Conservation (phyloP, 2,329 filamentous ascomycete species). For the Colletotrichum caudatum region DNA sequence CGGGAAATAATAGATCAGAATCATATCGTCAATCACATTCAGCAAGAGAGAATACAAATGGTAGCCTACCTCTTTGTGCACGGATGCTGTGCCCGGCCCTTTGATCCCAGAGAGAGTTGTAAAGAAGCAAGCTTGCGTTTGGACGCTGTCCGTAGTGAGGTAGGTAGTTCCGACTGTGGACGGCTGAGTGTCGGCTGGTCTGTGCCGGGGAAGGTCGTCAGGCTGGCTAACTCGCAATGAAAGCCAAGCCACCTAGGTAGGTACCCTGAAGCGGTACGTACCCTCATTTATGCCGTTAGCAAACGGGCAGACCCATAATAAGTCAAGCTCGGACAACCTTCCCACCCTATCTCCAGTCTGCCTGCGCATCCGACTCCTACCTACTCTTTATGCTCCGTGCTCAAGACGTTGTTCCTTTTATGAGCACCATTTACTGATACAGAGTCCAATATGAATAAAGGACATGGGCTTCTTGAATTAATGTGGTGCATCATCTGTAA, state of each 20-base stretch:
- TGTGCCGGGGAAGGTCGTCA: constrained; percentile 24
- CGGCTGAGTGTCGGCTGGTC: constrained; percentile 24
- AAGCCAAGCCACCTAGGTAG: constrained; percentile 23
- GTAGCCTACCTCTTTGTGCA: constrained; percentile 19
- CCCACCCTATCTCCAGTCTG: neutral
- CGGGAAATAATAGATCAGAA: constrained; percentile 15
- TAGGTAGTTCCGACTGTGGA: constrained; percentile 22
- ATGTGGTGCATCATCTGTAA: too few relatives aligned
- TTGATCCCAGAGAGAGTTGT: constrained; percentile 18
- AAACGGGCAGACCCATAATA: constrained; percentile 29
- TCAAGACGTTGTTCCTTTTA: neutral
- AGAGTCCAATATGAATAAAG: neutral
- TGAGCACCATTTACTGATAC: neutral
- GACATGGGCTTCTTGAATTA: neutral
- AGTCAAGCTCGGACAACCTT: constrained; percentile 13
- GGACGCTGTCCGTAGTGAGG: constrained; percentile 16
- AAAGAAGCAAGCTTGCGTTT: constrained; percentile 15
- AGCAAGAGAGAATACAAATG: neutral
- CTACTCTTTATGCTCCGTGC: constrained; percentile 8
- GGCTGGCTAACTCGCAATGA: constrained; percentile 32
- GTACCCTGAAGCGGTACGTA: constrained; percentile 20
- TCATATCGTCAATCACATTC: neutral
- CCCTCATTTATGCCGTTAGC: neutral
- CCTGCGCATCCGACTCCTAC: constrained; percentile 14
- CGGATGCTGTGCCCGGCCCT: constrained; percentile 31